Conservation (phyloP, 192 early-diverging fungal species). For the Globomyces pollinis-pini region DNA sequence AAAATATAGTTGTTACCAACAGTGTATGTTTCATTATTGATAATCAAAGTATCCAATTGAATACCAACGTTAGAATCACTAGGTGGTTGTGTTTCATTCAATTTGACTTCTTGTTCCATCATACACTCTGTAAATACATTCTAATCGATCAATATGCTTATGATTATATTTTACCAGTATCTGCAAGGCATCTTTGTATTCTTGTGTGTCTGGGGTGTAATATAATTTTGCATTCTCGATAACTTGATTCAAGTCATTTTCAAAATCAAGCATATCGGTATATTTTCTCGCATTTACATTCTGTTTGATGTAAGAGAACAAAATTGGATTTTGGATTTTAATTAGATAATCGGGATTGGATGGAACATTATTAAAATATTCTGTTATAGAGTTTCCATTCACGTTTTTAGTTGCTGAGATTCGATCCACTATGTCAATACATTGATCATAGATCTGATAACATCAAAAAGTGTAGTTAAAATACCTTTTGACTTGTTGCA, state of each 20-base stretch:
- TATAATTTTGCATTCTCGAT: constrained; percentile 83
- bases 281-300: constrained; percentile 41
- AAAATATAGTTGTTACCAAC: background rate
- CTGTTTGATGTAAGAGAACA: too few relatives aligned
- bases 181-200: constrained; percentile 40
- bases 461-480: background rate
- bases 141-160: constrained; percentile 7
- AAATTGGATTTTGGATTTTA: too few relatives aligned
- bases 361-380: too few relatives aligned
- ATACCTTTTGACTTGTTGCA: background rate
- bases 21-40: constrained; percentile 4
- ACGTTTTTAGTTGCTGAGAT: background rate
- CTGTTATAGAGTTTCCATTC: background rate
- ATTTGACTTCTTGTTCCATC: constrained; percentile 51
- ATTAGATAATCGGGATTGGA: too few relatives aligned
- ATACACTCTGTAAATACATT: background rate
- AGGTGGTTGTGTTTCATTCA: constrained; percentile 43
- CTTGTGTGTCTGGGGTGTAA: constrained; percentile 52
- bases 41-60: constrained; percentile 1
- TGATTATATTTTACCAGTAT: constrained; percentile 1
- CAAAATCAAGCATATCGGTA: constrained; percentile 54
- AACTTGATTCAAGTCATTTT: constrained; percentile 66
- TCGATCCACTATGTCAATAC: background rate
- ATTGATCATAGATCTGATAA: background rate
- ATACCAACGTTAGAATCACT: constrained; percentile 35